These are phyloP conservation scores for Xylaria sp. DNA, from an alignment of 2,329 filamentous ascomycete genomes.

Conservation along the genomic window DNA sequence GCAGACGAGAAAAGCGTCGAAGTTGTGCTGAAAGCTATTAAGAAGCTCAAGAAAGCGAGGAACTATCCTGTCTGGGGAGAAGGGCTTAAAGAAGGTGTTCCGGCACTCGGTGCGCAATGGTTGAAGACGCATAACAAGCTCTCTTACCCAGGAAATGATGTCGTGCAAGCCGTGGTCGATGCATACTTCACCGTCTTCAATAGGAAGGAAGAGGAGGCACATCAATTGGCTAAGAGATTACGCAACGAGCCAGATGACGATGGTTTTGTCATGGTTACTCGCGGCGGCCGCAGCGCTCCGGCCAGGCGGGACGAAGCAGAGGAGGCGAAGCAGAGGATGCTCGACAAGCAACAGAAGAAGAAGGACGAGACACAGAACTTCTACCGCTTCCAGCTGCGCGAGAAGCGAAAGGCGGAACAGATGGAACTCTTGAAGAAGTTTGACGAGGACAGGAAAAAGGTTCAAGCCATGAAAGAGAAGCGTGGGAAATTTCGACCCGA, in stretches of 20 bases:
- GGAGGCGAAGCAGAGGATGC: constrained; percentile 66
- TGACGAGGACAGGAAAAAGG: constrained; percentile 78
- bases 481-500: constrained; percentile 69
- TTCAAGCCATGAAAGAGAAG: constrained; percentile 75
- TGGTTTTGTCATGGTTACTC: constrained; percentile 91
- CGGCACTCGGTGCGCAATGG: constrained; percentile 67
- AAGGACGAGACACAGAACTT: constrained; percentile 75
- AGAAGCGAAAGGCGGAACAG: constrained; percentile 81
- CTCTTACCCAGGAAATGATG: constrained; percentile 73
- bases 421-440: constrained; percentile 75
- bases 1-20: constrained; percentile 85
- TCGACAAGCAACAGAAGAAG: constrained; percentile 72
- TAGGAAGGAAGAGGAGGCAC: constrained; percentile 72
- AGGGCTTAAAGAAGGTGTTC: constrained; percentile 65
- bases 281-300: constrained; percentile 78
- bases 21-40: constrained; percentile 77
- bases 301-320: constrained; percentile 77
- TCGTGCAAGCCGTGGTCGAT: constrained; percentile 80
- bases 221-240: constrained; percentile 69
- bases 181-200: constrained; percentile 87
- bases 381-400: constrained; percentile 84
- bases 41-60: constrained; percentile 68
- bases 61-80: constrained; percentile 75
- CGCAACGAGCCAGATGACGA: constrained; percentile 90
- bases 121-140: constrained; percentile 75